Base-by-base conservation (phyloP, 176 grass and related monocot species). In the Paspalum vaginatum region DNA sequence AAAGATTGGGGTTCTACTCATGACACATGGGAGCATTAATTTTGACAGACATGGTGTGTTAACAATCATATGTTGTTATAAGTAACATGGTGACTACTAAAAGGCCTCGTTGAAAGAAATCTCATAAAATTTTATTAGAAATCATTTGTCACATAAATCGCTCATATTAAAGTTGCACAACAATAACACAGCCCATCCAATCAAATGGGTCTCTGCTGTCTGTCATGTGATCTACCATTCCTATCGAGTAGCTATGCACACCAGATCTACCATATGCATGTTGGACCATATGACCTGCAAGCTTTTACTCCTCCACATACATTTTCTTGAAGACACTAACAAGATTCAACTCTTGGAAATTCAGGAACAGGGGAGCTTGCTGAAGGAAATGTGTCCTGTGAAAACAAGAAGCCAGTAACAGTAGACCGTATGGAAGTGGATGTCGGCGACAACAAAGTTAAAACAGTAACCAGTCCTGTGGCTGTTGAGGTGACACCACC, bases 401-500 rank as follows among this genome's bases (percentile, higher is more conserved):
- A 66, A 46, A 74, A 63, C 43, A 17, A 76, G 27, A 76, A 84
- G 26, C 57, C 72, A 42, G 55, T 69, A 20, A 55, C 20, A 41
- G 71, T 65, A 64, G 75, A 85, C 57, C 53, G 12, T 50, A 91
- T 99, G 90, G 79, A 88, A 57, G 84, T 93, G 64, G 86, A 89
- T 69, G 84, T 45, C 21, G 50, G 53, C 56, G 83, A 45, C 21
- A 65, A 15, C 73, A 87, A 76, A 86, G 41, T 72, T 78, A 75
- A 84, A 52, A 76, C 4, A 61, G 76, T 72, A 82, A 62, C 50
- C 72, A 69, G 58, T 77, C 70, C 82, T 27, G 71, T 68, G 32
- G 26, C 46, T 21, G 44, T 46, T 12, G 60, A 90, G 84, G 67
- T 70, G 50, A 88, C 66, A 51, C 58, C 57, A 0, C 62, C 83